These are phyloP conservation scores for Aspergillus nidulans DNA, from an alignment of 495 filamentous ascomycete species.

Conservation along the genomic window DNA sequence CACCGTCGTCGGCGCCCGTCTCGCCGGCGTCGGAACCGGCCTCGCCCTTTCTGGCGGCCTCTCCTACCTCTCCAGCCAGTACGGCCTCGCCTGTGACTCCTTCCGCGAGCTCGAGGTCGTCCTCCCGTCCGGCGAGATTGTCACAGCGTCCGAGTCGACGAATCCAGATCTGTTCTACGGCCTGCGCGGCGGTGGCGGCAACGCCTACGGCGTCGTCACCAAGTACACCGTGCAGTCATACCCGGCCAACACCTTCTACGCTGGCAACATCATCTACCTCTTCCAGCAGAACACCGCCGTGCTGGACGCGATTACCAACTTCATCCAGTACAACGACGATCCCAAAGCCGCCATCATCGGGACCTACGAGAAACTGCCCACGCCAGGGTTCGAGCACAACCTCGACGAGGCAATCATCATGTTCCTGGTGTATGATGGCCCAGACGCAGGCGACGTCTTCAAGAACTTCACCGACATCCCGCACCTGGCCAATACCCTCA, in stretches of 20 bases:
- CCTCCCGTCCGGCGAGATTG: slow-evolving; percentile 10
- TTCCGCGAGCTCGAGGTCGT: slow-evolving; percentile 10
- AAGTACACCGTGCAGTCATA: slow-evolving; percentile 9
- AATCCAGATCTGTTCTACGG: slow-evolving; percentile 11
- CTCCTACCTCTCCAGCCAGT: slow-evolving; percentile 11
- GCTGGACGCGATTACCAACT: slow-evolving; percentile 5
- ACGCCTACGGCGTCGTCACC: slow-evolving; percentile 11
- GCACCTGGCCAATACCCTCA: slow-evolving; percentile 2
- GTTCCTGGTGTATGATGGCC: slow-evolving; percentile 10
- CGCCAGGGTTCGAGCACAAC: background rate
- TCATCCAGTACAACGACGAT: slow-evolving; percentile 8
- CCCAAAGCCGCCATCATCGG: slow-evolving; percentile 13
- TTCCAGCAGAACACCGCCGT: slow-evolving; percentile 5
- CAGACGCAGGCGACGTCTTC: background rate
- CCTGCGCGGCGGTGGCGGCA: slow-evolving; percentile 9
- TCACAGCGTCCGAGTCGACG: background rate
- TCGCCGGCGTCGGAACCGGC: slow-evolving; percentile 5
- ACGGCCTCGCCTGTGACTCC: slow-evolving; percentile 12
- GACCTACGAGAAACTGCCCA: slow-evolving; percentile 9
- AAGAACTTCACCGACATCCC: slow-evolving; percentile 10
- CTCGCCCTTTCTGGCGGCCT: slow-evolving; percentile 9
- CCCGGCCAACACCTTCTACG: slow-evolving; percentile 9
- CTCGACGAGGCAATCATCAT: slow-evolving; percentile 11
- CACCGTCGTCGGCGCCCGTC: slow-evolving; percentile 8
- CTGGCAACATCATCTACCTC: slow-evolving; percentile 8